These are phyloP conservation scores for Clathrus columnatus DNA, from an alignment of 768 basidiomycete genomes.

Conservation along the genomic window DNA sequence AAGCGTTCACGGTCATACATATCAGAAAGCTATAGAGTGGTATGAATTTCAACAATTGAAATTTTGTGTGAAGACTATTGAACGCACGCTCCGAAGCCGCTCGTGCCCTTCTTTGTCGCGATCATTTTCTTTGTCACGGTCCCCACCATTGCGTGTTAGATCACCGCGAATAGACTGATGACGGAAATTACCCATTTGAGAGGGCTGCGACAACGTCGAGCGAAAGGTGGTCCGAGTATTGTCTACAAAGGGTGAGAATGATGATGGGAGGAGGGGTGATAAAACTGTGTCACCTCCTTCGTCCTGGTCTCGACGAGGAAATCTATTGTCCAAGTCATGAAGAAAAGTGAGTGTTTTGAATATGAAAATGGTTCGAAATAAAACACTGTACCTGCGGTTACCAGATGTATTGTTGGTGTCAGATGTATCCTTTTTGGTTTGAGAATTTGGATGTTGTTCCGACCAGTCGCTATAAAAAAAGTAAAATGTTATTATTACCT, in stretches of 20 bases:
- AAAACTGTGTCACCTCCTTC: slow-evolving; percentile 48
- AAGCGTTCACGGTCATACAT: slow-evolving; percentile 68
- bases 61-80: background rate
- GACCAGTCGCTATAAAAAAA: slow-evolving; percentile 35
- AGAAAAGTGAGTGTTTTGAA: slow-evolving; percentile 14
- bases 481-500: background rate
- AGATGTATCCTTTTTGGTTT: slow-evolving; percentile 54
- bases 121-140: slow-evolving; percentile 41
- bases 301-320: slow-evolving; percentile 60
- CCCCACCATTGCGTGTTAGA: slow-evolving; percentile 47
- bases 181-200: slow-evolving; percentile 91
- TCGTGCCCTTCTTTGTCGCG: slow-evolving; percentile 74
- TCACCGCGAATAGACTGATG: slow-evolving; percentile 64
- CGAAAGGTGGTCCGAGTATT: slow-evolving; percentile 60
- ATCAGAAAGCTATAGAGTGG: slow-evolving; percentile 59
- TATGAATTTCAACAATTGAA: background rate
- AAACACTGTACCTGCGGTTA: slow-evolving; percentile 7
- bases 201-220: slow-evolving; percentile 66
- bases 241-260: slow-evolving; percentile 25
- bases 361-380: no score
- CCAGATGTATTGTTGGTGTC: slow-evolving; percentile 30
- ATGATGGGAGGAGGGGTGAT: slow-evolving; percentile 9
- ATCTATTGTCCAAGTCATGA: slow-evolving; percentile 34
- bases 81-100: slow-evolving; percentile 61
- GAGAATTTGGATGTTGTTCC: slow-evolving; percentile 36